Evolutionary conservation across 2,329 filamentous ascomycete genomes (phyloP), one percentile per base, ranked within the genome.

Genomic region (Alternaria sp.): DNA sequence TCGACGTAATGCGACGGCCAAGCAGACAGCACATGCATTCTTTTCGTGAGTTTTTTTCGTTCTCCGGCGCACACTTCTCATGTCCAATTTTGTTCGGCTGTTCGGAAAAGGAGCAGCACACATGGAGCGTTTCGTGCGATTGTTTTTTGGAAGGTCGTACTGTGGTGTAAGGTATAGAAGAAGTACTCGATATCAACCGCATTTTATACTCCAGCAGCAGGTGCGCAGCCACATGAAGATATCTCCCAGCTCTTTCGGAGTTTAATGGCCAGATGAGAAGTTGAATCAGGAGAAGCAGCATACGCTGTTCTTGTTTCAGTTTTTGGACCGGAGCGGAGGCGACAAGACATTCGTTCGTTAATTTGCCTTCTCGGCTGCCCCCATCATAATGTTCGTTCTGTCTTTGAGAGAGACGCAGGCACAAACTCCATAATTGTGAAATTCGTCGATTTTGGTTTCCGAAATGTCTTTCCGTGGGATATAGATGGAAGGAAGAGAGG

Each of bases 51-150:
- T n/a, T 5, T 21, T 3, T 32, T 13, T 32, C 6, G 30, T 6
- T 32, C 30, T 36, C 32, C 32, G 32, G 32, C 32, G 15, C 4
- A 40, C 15, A 40, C 32, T 40, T 40, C 32, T 17, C 32, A 40
- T 40, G 26, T 28, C 25, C 25, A n/a, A n/a, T n/a, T n/a, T n/a
- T n/a, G n/a, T n/a, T n/a, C n/a, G n/a, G n/a, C n/a, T n/a, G n/a
- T n/a, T n/a, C n/a, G 8, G 32, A 40, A 2, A 17, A 40, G 1
- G n/a, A 40, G 9, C 15, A 40, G 36, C 36, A 6, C 36, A 40
- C 4, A 13, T 28, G 26, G 11, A 4, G 26, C n/a, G n/a, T n/a
- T n/a, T n/a, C n/a, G n/a, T n/a, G n/a, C n/a, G 1, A 5, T 0
- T 12, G 26, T 30, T 10, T 40, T n/a, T 40, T 40, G 32, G 4